These are phyloP conservation scores for Penicillium hordei DNA, from an alignment of 2,329 filamentous ascomycete genomes.

Conservation along the genomic window DNA sequence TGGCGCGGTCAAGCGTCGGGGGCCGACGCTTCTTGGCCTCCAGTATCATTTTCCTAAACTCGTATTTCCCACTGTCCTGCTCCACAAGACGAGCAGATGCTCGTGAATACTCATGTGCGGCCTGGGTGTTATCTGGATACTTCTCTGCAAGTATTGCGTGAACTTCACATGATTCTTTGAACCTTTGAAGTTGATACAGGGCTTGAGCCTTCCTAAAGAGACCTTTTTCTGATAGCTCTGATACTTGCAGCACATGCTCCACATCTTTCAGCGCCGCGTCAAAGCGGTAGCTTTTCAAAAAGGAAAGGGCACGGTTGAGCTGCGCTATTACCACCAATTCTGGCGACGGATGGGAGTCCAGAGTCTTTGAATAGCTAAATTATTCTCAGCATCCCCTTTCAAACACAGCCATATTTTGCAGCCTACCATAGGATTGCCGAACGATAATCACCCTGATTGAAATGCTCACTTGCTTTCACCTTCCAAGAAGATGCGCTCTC, in stretches of 20 bases:
- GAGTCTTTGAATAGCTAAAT: slow-evolving; percentile 41
- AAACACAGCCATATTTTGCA: neutral
- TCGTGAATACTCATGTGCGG: slow-evolving; percentile 31
- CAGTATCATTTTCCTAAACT: slow-evolving; percentile 19
- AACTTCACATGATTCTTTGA: slow-evolving; percentile 36
- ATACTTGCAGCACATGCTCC: slow-evolving; percentile 15
- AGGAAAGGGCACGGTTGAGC: slow-evolving; percentile 41
- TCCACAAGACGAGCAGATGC: slow-evolving; percentile 24
- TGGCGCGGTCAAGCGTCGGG: slow-evolving; percentile 37
- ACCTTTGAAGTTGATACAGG: slow-evolving; percentile 47
- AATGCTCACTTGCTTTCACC: slow-evolving; percentile 37
- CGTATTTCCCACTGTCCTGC: slow-evolving; percentile 21
- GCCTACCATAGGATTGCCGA: slow-evolving; percentile 31
- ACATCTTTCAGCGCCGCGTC: slow-evolving; percentile 39
- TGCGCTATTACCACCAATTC: slow-evolving; percentile 37
- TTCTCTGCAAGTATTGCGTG: slow-evolving; percentile 34
- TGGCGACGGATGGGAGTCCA: slow-evolving; percentile 33
- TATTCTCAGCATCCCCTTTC: slow-evolving; percentile 3
- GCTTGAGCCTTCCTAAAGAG: slow-evolving; percentile 49
- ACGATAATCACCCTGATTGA: slow-evolving; percentile 12
- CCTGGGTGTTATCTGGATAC: slow-evolving; percentile 39
- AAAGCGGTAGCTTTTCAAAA: slow-evolving; percentile 32
- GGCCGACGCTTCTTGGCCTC: slow-evolving; percentile 33
- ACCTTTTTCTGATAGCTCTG: slow-evolving; percentile 42
- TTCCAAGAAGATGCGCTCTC: slow-evolving; percentile 10